These are phyloP conservation scores for Murraya koenigii DNA, from an alignment of 345 rosid genomes.

Conservation along the genomic window DNA sequence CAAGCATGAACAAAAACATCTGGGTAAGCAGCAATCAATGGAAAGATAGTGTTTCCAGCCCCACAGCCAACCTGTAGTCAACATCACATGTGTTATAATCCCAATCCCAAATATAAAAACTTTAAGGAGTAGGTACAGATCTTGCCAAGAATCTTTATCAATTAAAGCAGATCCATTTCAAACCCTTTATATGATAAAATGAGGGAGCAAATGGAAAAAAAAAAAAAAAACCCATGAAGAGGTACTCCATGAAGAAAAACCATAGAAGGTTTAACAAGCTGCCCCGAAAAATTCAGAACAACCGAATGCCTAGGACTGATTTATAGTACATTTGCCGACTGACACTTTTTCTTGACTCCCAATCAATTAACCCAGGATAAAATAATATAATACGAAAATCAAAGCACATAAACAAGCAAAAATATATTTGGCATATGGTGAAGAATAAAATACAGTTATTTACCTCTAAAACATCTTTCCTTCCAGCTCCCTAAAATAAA, in stretches of 20 bases:
- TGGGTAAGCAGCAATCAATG: conserved; percentile 73
- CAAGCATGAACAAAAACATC: conserved; percentile 81
- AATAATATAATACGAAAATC: neutral
- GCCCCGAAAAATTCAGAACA: neutral
- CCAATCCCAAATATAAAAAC: neutral
- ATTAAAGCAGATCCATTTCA: neutral
- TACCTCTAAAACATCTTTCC: conserved; percentile 71
- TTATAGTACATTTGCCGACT: neutral
- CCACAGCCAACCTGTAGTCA: conserved; percentile 84
- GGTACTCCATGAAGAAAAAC: neutral
- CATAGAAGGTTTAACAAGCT: neutral
- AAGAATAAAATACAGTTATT: conserved; percentile 5
- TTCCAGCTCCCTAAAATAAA: conserved; percentile 45
- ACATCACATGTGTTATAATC: neutral
- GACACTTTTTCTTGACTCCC: neutral
- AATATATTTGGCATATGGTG: neutral
- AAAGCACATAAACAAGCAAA: conserved; percentile 8
- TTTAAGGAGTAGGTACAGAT: neutral
- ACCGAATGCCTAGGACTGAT: neutral
- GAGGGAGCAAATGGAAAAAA: neutral
- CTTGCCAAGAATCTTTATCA: neutral
- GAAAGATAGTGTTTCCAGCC: conserved; percentile 87
- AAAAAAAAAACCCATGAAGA: neutral
- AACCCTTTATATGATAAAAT: neutral
- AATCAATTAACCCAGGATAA: neutral